phyloP scores from a whole-genome alignment of 2,329 filamentous ascomycete genomes.

The Cladosporium phlei region DNA sequence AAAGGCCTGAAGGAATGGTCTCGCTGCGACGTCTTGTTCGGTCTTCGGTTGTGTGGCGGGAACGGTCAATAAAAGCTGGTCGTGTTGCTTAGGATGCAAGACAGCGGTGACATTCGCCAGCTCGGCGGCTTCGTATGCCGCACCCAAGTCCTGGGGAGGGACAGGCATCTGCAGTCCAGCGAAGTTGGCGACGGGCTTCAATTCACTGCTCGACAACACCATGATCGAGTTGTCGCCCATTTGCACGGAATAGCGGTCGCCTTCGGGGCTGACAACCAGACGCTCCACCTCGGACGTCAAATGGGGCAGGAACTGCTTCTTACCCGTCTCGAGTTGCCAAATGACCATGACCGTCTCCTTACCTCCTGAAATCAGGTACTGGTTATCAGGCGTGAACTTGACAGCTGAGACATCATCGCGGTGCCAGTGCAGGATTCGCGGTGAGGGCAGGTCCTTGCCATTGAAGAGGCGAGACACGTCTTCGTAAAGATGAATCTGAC shows the following conservation, averaged over 20 bases:
- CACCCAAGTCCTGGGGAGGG: slow-evolving; percentile 34
- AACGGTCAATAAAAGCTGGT: slow-evolving; percentile 45
- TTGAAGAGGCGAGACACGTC: slow-evolving; percentile 26
- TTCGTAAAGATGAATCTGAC: slow-evolving; percentile 75
- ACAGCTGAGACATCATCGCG: slow-evolving; percentile 74
- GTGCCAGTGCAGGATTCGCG: slow-evolving; percentile 84
- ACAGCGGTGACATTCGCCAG: slow-evolving; percentile 29
- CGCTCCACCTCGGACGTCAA: slow-evolving; percentile 79
- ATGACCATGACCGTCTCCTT: slow-evolving; percentile 82
- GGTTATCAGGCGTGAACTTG: slow-evolving; percentile 93
- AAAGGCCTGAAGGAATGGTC: slow-evolving; percentile 74
- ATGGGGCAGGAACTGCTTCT: slow-evolving; percentile 82
- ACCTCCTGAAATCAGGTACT: slow-evolving; percentile 91
- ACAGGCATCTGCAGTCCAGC: slow-evolving; percentile 65
- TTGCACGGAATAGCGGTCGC: slow-evolving; percentile 76
- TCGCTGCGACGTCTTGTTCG: slow-evolving; percentile 32
- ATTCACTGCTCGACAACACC: slow-evolving; percentile 81
- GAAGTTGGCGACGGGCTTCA: slow-evolving; percentile 78
- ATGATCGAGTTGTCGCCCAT: slow-evolving; percentile 90
- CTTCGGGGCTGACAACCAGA: slow-evolving; percentile 72
- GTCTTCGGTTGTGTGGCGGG: slow-evolving; percentile 47
- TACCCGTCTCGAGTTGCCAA: slow-evolving; percentile 87
- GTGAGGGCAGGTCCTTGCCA: slow-evolving; percentile 36
- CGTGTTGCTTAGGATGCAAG: slow-evolving; percentile 37
- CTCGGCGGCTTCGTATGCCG: slow-evolving; percentile 8